Conservation (phyloP, 2,329 filamentous ascomycete genomes). For the Aureobasidium sp. region DNA sequence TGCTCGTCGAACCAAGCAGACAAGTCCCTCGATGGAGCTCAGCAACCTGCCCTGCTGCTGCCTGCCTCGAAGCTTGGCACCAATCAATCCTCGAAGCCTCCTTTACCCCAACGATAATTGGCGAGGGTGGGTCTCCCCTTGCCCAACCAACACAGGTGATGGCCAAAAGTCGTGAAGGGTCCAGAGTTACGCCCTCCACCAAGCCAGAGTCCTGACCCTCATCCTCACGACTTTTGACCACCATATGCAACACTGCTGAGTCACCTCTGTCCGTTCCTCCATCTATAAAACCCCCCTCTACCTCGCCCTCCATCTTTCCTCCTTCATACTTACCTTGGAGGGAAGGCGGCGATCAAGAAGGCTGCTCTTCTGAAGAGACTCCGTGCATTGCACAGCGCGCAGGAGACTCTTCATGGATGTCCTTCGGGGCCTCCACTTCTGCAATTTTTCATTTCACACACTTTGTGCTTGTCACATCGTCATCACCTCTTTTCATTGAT, state of each 20-base stretch:
- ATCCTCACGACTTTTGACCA: no score
- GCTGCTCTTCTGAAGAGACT: background rate
- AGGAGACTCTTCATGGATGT: slow-evolving; percentile 6
- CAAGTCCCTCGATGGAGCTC: background rate
- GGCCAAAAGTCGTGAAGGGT: no score
- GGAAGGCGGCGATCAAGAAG: slow-evolving; percentile 11
- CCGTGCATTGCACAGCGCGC: slow-evolving; percentile 18
- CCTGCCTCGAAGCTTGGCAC: background rate
- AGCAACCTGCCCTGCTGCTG: background rate
- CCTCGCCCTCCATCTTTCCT: background rate
- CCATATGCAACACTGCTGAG: background rate
- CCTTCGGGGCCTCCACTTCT: slow-evolving; percentile 11
- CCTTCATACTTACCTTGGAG: slow-evolving; percentile 9
- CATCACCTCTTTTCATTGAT: slow-evolving; percentile 10
- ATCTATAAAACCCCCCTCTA: background rate
- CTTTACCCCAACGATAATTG: no score
- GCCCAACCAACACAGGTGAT: no score
- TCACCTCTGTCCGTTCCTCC: background rate
- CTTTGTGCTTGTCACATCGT: background rate
- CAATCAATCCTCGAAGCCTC: background rate
- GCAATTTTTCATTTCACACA: slow-evolving; percentile 13
- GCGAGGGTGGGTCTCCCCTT: no score
- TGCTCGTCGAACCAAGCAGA: background rate
- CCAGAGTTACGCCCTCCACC: no score
- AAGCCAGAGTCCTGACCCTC: no score